Base-by-base conservation (phyloP, 257 asterid species). In the Nicotiana obtusifolia region DNA sequence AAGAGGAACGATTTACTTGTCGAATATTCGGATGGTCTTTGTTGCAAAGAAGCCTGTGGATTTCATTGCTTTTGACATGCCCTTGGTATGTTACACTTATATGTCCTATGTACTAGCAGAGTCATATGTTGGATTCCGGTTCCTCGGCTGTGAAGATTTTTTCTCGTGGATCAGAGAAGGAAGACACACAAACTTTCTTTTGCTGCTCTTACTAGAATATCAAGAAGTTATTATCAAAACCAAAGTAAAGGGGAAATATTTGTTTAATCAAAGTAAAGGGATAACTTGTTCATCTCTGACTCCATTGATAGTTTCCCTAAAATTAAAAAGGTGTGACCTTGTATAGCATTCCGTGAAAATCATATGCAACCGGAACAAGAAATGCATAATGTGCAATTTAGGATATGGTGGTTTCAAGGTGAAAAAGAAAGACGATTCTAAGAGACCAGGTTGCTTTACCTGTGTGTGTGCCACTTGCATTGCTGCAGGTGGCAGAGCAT, bases 1-100 rank as follows among this genome's bases (percentile, higher is more conserved):
- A 60, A 92, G 88, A 88, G 99, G 99, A 78, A 91, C 88, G 8
- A 87, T 96, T 80, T 96, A 87, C 93, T 89, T 96, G 91, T 96
- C 99, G 54, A 96, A 96, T 82, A 90, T 96, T 62, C 97, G 98
- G 52, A 93, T 96, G 95, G 97, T 96, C 76, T 94, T 93, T 82
- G 98, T 96, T 86, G 93, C 99, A 47, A 88, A 61, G 47, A 94
- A 85, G 83, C 97, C 98, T 59, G 88, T 87, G 56, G 99, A 87
- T 78, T 82, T 96, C 80, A 54, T 3, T 84, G 97, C 95, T 80
- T 94, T 96, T 84, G 99, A 96, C 87, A 83, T 96, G 90, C 99
- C 99, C 61, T 75, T 96, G 98, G 99, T 95, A 90, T 81, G 97
- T 82, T 26, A 77, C 13, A 20, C 76, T 78, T 53, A 35, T 83